Evolutionary conservation across 1,139 yeast genomes (phyloP), one percentile per base, ranked within the genome.

Genomic region (Debaryomyces nepalensis): DNA sequence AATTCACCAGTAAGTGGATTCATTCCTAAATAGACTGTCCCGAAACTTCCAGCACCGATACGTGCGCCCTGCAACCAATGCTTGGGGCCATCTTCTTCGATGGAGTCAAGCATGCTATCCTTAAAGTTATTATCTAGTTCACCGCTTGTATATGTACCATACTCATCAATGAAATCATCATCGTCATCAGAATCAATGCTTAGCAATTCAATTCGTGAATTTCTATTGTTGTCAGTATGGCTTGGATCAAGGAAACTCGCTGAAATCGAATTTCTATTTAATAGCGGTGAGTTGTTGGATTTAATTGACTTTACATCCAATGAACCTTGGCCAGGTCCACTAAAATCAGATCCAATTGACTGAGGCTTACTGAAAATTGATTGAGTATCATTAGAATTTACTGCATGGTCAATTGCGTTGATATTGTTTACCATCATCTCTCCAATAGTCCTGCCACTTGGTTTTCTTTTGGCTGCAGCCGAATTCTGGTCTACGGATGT

Each of bases 1-100:
- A 93, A 71, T 58, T 90, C 98, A 33, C 99, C 99, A 0, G 96
- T 90, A 33, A 84, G 68, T 1, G 96, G 87, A 58, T 90, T 89
- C 84, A 93, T 83, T 1, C 97, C 99, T 33, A 93, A 71, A 51
- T 86, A 91, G 1, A 93, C 99, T 2, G 89, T 84, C 24, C 98
- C 99, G 70, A 90, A 93, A 50, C 95, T 85, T 3, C 99, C 99
- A 3, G 95, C 84, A 0, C 99, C 99, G 51, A 93, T 89, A 33
- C 91, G 72, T 0, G 96, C 88, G 20, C 99, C 99, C 55, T 86
- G 86, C 39, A 90, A 75, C 98, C 98, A 93, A 36, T 85, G 77
- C n/a, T 81, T 72, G 4, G 93, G 91, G 3, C 84, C 72, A 29
- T 66, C 62, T 37, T 58, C 69, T 23, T 54, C 56, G 35, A 51